Base-by-base conservation (phyloP, 345 rosid genomes). In the Syzygium aqueum region DNA sequence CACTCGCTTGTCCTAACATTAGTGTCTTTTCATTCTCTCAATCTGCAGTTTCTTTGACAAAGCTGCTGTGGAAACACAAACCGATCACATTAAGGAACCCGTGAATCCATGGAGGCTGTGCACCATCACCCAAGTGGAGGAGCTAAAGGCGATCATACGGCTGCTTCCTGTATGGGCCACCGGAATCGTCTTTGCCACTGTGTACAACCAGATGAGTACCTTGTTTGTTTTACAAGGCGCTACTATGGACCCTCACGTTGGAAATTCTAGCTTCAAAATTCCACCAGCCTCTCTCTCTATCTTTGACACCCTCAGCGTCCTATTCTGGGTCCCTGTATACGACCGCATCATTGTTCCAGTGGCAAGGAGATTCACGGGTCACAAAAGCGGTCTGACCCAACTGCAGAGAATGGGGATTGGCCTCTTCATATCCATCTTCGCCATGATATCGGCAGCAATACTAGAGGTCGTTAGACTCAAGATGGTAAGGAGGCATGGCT, bases 111-210 rank as follows among this genome's bases (percentile, higher is more conserved):
- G 94, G 92, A 91, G 88, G 86, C 88, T 91, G 84, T 90, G 93
- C 87, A 92, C 93, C 3, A 90, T 92, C 28, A 92, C 92, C 19
- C 94, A 91, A 85, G 93, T 92, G 13, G 94, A 92, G 89, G 93
- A 92, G 86, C 89, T 92, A 23, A 92, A 92, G 78, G 80, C 92
- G 1, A 88, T 91, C 61, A 85, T 89, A 37, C 90, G 94, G 11
- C 77, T 92, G 87, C 92, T 91, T 54, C 94, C 94, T 0, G 52
- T 91, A 23, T 89, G 93, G 92, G 90, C 92, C 11, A 89, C 92
- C 8, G 92, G 92, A 6, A 91, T 91, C 77, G 50, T 92, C 57
- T 89, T 91, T 50, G 73, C 93, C 13, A 88, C 93, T 3, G 93
- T 87, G 28, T 92, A 87, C 87, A 86, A 85, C 53, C 92, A 91